phyloP scores from a whole-genome alignment of 352 stramenopile genomes.

The Plasmopara muralis region DNA sequence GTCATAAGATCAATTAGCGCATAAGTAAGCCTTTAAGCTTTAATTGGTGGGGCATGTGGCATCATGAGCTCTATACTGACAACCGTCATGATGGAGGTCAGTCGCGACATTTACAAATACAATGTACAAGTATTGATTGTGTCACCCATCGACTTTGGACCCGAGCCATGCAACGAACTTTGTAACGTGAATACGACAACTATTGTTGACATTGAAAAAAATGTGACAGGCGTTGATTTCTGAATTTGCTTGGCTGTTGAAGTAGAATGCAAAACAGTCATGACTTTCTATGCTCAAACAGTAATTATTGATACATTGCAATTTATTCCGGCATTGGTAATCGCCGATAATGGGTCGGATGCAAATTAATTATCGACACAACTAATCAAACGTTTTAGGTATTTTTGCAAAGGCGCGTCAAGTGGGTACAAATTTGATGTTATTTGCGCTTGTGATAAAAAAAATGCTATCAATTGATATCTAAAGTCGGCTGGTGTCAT shows the following conservation, averaged over 20 bases:
- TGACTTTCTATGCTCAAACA: not conserved
- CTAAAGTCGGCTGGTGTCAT: conserved; percentile 45
- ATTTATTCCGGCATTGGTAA: conserved; percentile 49
- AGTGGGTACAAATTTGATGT: conserved; percentile 1
- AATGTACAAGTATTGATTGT: conserved; percentile 23
- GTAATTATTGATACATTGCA: conserved; percentile 8
- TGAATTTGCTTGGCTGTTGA: conserved; percentile 61
- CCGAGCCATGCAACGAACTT: conserved; percentile 33
- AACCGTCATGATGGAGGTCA: conserved; percentile 61
- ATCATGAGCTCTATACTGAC: conserved; percentile 60
- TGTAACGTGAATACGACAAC: not conserved
- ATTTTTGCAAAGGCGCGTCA: conserved; percentile 53
- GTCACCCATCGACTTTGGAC: conserved; percentile 47
- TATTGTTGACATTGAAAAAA: not conserved
- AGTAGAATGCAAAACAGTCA: conserved; percentile 15
- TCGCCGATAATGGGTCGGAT: conserved; percentile 59
- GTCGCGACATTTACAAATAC: conserved; percentile 16
- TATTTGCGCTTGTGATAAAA: conserved; percentile 44
- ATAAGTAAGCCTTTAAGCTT: conserved; percentile 39
- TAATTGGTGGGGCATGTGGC: conserved; percentile 52
- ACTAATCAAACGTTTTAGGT: conserved; percentile 19
- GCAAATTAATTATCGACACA: conserved; percentile 32
- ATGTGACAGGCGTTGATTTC: conserved; percentile 38
- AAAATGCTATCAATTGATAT: not conserved
- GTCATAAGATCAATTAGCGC: conserved; percentile 29